Evolutionary conservation across 2,329 filamentous ascomycete genomes (phyloP).

Genomic region (Ascochyta clinopodiicola): DNA sequence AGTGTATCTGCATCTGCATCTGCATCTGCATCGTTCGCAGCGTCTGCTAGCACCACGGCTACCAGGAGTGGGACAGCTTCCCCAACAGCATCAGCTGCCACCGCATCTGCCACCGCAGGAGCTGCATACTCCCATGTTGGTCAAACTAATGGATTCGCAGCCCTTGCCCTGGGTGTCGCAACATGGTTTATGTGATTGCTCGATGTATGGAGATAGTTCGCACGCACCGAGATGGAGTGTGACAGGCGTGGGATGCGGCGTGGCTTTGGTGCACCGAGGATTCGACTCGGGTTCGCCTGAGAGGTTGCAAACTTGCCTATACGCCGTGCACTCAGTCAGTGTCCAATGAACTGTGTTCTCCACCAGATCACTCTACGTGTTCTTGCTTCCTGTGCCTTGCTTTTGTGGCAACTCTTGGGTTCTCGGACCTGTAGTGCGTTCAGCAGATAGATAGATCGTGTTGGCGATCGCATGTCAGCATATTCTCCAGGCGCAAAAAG

Average conservation of each 20-base stretch:
- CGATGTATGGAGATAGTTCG: neutral
- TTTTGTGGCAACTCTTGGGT: neutral
- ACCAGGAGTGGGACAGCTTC: neutral
- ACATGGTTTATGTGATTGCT: constrained; percentile 16
- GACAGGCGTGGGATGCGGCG: neutral
- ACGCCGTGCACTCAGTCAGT: neutral
- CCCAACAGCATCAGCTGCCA: neutral
- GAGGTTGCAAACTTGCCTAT: neutral
- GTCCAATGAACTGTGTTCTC: neutral
- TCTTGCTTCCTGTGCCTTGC: neutral
- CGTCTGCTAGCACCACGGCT: constrained; percentile 5
- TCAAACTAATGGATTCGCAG: constrained; percentile 5
- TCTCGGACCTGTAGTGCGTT: neutral
- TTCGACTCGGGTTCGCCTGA: neutral
- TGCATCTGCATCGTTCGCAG: neutral
- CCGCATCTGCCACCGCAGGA: neutral
- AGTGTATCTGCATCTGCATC: constrained; percentile 6
- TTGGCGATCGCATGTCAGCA: neutral
- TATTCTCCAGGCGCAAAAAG: no score
- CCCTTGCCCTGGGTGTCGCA: constrained; percentile 9
- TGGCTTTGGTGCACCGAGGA: neutral
- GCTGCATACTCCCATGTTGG: neutral
- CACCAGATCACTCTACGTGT: neutral
- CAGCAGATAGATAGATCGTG: neutral
- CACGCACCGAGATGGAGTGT: no score